Percentiles rank a stretch among this genome's conserved stretches.
Conservation (phyloP, 192 early-diverging fungal species). For the Podila clonocystis region DNA sequence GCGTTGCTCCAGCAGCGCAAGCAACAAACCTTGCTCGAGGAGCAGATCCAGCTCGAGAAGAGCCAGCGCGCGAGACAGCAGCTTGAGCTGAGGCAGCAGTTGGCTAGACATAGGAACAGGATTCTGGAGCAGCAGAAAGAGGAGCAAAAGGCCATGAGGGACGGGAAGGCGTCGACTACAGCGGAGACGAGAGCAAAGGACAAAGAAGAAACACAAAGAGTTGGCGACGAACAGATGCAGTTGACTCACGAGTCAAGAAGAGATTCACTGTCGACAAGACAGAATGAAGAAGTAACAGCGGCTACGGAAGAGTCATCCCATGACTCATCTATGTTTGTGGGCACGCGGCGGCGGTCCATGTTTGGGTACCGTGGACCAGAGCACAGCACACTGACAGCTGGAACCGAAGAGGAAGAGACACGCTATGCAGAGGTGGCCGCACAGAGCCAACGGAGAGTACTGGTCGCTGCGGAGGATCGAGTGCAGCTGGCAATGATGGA, state of each 20-base stretch:
- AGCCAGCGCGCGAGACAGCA: slow-evolving; percentile 29
- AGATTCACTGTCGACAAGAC: not conserved
- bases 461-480: slow-evolving; percentile 25
- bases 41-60: slow-evolving; percentile 34
- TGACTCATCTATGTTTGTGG: slow-evolving; percentile 8
- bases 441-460: not conserved
- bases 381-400: not conserved
- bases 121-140: slow-evolving; percentile 7
- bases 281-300: not conserved
- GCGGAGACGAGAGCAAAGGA: not conserved
- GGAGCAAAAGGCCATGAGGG: not conserved
- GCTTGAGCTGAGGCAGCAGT: slow-evolving; percentile 23
- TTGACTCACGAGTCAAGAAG: not conserved
- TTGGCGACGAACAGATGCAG: not conserved
- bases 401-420: not conserved
- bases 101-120: slow-evolving; percentile 33
- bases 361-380: slow-evolving; percentile 44
- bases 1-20: slow-evolving; percentile 1
- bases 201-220: not conserved
- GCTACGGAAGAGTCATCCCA: not conserved
- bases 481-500: slow-evolving; percentile 36
- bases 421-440: not conserved
- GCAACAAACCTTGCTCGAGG: slow-evolving; percentile 21
- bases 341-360: slow-evolving; percentile 23
- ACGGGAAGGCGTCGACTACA: not conserved